phyloP scores from a whole-genome alignment of 495 filamentous ascomycete genomes.

The Lentithecium fluviatile region DNA sequence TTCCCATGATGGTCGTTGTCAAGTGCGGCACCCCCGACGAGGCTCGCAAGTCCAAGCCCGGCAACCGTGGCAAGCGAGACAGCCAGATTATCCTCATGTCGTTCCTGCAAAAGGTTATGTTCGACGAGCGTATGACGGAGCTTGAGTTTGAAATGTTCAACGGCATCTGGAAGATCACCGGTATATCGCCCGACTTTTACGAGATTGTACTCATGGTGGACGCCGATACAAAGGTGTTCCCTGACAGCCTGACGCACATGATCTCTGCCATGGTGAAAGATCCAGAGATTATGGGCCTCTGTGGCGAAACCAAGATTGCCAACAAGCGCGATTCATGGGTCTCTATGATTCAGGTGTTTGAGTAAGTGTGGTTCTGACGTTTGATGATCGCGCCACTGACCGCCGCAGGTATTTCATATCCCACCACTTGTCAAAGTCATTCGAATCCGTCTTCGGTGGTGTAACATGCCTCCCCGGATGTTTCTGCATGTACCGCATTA shows the following conservation, averaged over 20 bases:
- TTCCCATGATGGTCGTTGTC: slow-evolving; percentile 98
- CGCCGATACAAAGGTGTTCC: slow-evolving; percentile 98
- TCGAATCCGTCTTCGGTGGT: slow-evolving; percentile 98
- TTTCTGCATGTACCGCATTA: slow-evolving; percentile 99
- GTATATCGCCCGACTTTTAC: slow-evolving; percentile 96
- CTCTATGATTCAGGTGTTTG: slow-evolving; percentile 99
- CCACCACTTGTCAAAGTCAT: slow-evolving; percentile 93
- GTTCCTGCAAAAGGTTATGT: slow-evolving; percentile 99
- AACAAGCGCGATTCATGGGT: slow-evolving; percentile 96
- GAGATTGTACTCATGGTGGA: slow-evolving; percentile 98
- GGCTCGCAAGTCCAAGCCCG: slow-evolving; percentile 74
- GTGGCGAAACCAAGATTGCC: slow-evolving; percentile 98
- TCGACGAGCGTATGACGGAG: slow-evolving; percentile 99
- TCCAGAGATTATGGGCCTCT: slow-evolving; percentile 98
- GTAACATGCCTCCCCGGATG: slow-evolving; percentile 98
- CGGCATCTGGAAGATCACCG: slow-evolving; percentile 96
- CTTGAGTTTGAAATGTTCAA: slow-evolving; percentile 99
- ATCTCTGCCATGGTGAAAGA: slow-evolving; percentile 98
- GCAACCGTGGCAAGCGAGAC: slow-evolving; percentile 97
- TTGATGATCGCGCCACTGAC: slow-evolving; percentile 35
- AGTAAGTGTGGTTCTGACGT: slow-evolving; percentile 49
- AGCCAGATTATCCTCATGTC: slow-evolving; percentile 99
- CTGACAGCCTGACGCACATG: slow-evolving; percentile 98
- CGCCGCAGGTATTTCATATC: slow-evolving; percentile 81
- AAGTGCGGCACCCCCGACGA: slow-evolving; percentile 95